Evolutionary conservation across 441 rosid genomes (phyloP), one percentile per base, ranked within the genome.

Genomic region (Theobroma grandiflorum): DNA sequence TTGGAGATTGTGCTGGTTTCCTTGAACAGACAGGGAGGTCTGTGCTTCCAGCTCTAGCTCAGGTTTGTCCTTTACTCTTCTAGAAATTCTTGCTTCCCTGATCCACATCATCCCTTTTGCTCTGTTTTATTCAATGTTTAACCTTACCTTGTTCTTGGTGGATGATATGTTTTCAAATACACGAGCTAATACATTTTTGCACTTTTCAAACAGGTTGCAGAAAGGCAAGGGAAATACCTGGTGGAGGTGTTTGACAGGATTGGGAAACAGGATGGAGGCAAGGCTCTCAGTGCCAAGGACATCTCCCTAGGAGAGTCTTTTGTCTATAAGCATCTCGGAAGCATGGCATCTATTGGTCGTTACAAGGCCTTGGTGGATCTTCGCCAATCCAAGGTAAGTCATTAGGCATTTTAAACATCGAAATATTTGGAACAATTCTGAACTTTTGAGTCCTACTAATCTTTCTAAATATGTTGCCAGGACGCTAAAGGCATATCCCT

Each of bases 1-100:
- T 96, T 15, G 99, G 98, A 74, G 99, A 96, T 57, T 95, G 95
- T 86, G 95, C 97, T 5, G 98, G 98, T 53, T 96, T 91, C 82
- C 94, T 96, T 64, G 93, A 91, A 83, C 85, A 89, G 62, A 95
- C 97, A 35, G 95, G 97, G 50, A 90, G 86, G 87, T 90, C 92
- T 7, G 96, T 95, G 78, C 98, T 96, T 65, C 99, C 98, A 8
- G 97, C 98, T 80, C 87, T 95, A 70, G 98, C 98, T 80, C 99
- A 94, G 93, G 97, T 94, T 64, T 82, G 38, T 66, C 37, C 40
- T 1, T n/a, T 50, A 42, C 4, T 15, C 77, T 58, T 78, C 45
- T 42, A 8, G 55, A 63, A 73, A 8, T 4, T 63, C 16, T 47
- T 2, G 37, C 58, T 59, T 50, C 69, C 64, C 37, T 26, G 65